Conservation (phyloP, 2,329 filamentous ascomycete genomes). For the Cladosporium sp. region DNA sequence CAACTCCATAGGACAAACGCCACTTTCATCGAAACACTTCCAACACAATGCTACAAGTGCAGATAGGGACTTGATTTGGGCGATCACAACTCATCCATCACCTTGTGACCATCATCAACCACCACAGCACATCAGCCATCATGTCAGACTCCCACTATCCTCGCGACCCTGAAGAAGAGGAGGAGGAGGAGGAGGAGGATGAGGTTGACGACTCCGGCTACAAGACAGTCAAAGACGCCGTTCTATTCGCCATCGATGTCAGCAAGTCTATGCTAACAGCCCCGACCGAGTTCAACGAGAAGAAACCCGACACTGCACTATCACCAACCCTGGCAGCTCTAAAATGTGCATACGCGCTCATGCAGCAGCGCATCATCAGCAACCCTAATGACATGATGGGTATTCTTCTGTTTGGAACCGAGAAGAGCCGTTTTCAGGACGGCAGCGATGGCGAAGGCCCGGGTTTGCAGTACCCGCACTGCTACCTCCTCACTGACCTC, state of each 20-base stretch:
- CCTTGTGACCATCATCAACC: background rate
- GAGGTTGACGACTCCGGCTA: conserved; percentile 72
- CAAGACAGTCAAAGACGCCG: conserved; percentile 92
- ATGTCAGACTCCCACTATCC: conserved; percentile 29
- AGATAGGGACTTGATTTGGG: background rate
- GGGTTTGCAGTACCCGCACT: conserved; percentile 76
- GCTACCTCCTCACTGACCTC: conserved; percentile 86
- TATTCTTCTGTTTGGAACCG: conserved; percentile 85
- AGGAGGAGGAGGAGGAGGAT: conserved; percentile 69
- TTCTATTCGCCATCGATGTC: conserved; percentile 92
- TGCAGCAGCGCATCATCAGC: conserved; percentile 98
- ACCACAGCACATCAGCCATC: background rate
- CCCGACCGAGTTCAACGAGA: conserved; percentile 65
- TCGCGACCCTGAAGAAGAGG: conserved; percentile 50
- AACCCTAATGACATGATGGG: conserved; percentile 98
- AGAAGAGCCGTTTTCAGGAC: conserved; percentile 76
- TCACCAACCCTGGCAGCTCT: conserved; percentile 80
- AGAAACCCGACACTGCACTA: conserved; percentile 70
- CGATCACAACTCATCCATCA: background rate
- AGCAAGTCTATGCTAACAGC: conserved; percentile 79
- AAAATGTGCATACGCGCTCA: conserved; percentile 90
- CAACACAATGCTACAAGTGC: background rate
- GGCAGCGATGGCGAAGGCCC: conserved; percentile 54
- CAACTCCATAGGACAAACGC: background rate
- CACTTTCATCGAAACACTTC: background rate